These are phyloP conservation scores for Mollisia scopiformis DNA, from an alignment of 2,329 filamentous ascomycete species.

Conservation along the genomic window DNA sequence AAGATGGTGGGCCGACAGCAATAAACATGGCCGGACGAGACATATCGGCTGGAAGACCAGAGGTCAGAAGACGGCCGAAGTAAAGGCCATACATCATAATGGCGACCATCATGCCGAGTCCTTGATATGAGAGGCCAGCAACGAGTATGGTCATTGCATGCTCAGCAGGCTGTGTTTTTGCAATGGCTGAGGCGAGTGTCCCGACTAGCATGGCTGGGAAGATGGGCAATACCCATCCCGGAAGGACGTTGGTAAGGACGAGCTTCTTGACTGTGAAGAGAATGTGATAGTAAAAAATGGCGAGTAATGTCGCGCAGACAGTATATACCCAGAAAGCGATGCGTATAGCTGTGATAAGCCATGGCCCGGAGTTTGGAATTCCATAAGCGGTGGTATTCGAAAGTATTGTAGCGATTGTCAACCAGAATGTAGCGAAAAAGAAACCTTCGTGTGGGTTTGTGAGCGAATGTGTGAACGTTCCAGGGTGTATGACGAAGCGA, in stretches of 20 bases:
- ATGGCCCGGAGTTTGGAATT: conserved; percentile 55
- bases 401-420: conserved; percentile 69
- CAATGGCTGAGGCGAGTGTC: conserved; percentile 69
- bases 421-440: conserved; percentile 73
- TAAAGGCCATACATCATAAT: conserved; percentile 75
- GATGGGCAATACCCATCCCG: conserved; percentile 73
- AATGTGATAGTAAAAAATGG: conserved; percentile 68
- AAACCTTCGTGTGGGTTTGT: conserved; percentile 69
- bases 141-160: conserved; percentile 64
- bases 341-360: conserved; percentile 61
- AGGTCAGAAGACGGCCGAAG: conserved; percentile 64
- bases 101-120: conserved; percentile 67
- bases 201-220: conserved; percentile 76
- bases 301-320: conserved; percentile 57
- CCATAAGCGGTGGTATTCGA: conserved; percentile 68
- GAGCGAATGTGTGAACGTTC: conserved; percentile 57
- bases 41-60: conserved; percentile 62
- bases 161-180: conserved; percentile 58
- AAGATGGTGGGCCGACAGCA: conserved; percentile 71
- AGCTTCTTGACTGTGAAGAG: conserved; percentile 59
- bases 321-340: conserved; percentile 74
- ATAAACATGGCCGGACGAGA: conserved; percentile 74
- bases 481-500: conserved; percentile 64
- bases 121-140: conserved; percentile 69
- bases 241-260: conserved; percentile 69